Evolutionary conservation across 75 land plant genomes (phyloP).

Genomic region (Cryptomeria japonica): DNA sequence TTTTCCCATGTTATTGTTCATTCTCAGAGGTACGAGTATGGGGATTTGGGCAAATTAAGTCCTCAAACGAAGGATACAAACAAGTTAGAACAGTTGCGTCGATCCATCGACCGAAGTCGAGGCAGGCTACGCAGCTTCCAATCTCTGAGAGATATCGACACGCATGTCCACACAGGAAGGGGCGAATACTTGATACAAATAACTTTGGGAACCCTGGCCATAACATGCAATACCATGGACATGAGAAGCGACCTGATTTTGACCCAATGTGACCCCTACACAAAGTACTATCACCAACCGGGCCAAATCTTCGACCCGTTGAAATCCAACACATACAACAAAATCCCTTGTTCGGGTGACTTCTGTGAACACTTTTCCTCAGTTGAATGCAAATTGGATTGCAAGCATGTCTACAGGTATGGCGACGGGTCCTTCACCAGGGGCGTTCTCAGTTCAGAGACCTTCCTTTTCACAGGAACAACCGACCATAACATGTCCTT

Average conservation of each 20-base stretch:
- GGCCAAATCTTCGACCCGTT: constrained; percentile 33
- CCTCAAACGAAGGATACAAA: no score
- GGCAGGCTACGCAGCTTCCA: not conserved
- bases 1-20: no score
- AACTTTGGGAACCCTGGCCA: not conserved
- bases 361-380: not conserved
- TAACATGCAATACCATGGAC: not conserved
- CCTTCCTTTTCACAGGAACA: constrained; percentile 11
- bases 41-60: no score
- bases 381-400: not conserved
- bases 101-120: not conserved
- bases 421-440: constrained; percentile 27
- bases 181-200: not conserved
- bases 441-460: constrained; percentile 29
- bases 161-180: not conserved
- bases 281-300: constrained; percentile 25
- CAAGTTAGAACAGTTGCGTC: not conserved
- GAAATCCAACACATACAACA: constrained; percentile 7
- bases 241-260: not conserved
- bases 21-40: no score
- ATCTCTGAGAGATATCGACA: not conserved
- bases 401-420: constrained; percentile 27
- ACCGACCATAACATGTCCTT: not conserved
- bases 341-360: not conserved
- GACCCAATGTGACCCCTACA: constrained; percentile 6